Percentiles rank a stretch among this genome's conserved stretches.
phyloP scores from a whole-genome alignment of 2,329 filamentous ascomycete genomes.

The Colletotrichum viniferum region DNA sequence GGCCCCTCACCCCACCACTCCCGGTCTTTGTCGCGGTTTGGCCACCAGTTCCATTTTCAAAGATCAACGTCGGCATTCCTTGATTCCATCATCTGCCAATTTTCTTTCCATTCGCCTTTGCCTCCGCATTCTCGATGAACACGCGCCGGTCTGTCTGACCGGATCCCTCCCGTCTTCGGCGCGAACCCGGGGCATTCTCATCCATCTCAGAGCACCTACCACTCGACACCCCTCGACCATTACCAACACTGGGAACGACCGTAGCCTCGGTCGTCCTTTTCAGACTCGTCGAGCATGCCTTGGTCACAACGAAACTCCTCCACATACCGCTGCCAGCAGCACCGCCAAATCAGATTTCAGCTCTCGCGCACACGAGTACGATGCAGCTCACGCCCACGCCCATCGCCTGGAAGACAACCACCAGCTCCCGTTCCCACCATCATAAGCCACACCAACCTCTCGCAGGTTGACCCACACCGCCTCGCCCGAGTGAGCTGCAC shows the following conservation, averaged over 20 bases:
- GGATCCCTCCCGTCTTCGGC: background rate
- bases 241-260: background rate
- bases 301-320: background rate
- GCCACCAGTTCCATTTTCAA: no score
- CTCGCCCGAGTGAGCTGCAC: background rate
- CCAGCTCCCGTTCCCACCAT: background rate
- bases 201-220: background rate
- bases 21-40: no score
- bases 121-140: background rate
- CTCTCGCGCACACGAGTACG: background rate
- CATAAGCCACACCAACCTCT: background rate
- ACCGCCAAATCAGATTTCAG: background rate
- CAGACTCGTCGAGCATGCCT: background rate
- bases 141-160: background rate
- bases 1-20: no score
- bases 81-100: no score
- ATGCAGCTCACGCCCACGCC: background rate
- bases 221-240: background rate
- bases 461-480: background rate
- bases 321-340: background rate
- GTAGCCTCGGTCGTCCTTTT: background rate
- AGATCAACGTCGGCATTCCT: no score
- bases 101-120: no score
- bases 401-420: background rate
- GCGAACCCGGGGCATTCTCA: background rate